Conservation (phyloP, 768 basidiomycete species). For the Leccinum subgranulosum region DNA sequence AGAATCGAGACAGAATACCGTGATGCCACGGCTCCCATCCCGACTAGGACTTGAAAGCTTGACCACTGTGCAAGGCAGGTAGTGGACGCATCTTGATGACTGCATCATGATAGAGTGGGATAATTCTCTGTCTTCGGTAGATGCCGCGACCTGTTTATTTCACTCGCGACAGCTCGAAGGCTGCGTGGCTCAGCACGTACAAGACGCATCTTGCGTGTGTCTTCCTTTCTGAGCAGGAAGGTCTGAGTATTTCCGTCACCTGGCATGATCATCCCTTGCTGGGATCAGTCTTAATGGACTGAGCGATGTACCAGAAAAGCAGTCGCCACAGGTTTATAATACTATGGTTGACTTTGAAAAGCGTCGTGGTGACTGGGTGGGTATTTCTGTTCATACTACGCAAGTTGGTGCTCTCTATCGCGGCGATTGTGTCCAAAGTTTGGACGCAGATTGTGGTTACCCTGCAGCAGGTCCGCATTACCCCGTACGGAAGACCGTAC, state of each 20-base stretch:
- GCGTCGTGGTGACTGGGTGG: constrained; percentile 27
- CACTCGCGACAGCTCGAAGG: constrained; percentile 26
- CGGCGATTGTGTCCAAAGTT: constrained; percentile 11
- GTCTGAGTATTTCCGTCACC: constrained; percentile 31
- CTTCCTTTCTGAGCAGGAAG: constrained; percentile 32
- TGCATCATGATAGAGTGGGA: too few species aligned
- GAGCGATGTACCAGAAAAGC: constrained; percentile 31
- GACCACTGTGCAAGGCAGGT: too few species aligned
- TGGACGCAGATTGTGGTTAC: constrained; percentile 9
- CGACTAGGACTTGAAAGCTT: too few species aligned
- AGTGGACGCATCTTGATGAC: too few species aligned
- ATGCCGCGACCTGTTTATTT: neutral
- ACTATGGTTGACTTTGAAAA: constrained; percentile 23
- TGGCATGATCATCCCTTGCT: constrained; percentile 28
- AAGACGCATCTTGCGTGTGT: constrained; percentile 8
- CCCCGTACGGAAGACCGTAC: neutral
- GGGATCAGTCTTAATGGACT: constrained; percentile 26
- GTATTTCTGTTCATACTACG: neutral
- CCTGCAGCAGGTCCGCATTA: neutral
- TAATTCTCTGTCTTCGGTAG: neutral
- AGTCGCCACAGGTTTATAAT: constrained; percentile 7
- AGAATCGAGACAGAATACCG: too few species aligned
- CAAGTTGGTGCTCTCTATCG: constrained; percentile 19
- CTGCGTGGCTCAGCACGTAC: constrained; percentile 29
- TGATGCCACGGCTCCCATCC: too few species aligned